Evolutionary conservation across 768 basidiomycete species (phyloP).

Genomic region (Boletus edulis): DNA sequence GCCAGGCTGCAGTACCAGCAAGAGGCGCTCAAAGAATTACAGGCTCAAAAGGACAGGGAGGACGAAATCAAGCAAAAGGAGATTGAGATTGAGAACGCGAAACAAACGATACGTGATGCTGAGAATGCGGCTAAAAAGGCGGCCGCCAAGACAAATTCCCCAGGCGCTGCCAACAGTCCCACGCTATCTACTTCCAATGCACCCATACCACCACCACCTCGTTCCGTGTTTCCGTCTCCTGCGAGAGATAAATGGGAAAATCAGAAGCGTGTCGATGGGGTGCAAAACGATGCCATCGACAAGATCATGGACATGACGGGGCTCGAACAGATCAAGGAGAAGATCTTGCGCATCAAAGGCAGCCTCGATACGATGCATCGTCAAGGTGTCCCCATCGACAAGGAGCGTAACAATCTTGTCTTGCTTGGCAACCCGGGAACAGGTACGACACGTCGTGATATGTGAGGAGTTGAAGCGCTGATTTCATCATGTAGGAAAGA

Average conservation of each 20-base stretch:
- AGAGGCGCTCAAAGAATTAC: conserved; percentile 36
- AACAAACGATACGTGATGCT: conserved; percentile 11
- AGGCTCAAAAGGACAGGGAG: conserved; percentile 44
- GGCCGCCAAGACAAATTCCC: conserved; percentile 1
- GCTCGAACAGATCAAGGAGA: conserved; percentile 60
- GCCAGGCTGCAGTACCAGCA: conserved; percentile 34
- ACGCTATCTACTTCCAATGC: conserved; percentile 3
- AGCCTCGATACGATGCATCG: conserved; percentile 55
- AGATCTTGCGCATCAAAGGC: conserved; percentile 57
- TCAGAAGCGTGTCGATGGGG: conserved; percentile 56
- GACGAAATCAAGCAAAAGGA: conserved; percentile 39
- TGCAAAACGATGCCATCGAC: conserved; percentile 53
- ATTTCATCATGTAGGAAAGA: conserved; percentile 49
- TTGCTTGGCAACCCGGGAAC: conserved; percentile 75
- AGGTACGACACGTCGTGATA: conserved; percentile 38
- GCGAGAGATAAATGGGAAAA: conserved; percentile 53
- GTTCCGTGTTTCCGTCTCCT: conserved; percentile 28
- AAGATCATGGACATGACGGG: conserved; percentile 69
- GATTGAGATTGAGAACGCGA: conserved; percentile 42
- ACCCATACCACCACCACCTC: conserved; percentile 11
- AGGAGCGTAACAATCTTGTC: conserved; percentile 59
- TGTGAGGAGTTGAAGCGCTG: not conserved
- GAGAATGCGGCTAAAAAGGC: conserved; percentile 14
- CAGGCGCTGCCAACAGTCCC: conserved; percentile 1
- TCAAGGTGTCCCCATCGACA: conserved; percentile 49